Evolutionary conservation across 2,329 filamentous ascomycete species (phyloP).

Genomic region (Phaeosphaeriaceae sp.): DNA sequence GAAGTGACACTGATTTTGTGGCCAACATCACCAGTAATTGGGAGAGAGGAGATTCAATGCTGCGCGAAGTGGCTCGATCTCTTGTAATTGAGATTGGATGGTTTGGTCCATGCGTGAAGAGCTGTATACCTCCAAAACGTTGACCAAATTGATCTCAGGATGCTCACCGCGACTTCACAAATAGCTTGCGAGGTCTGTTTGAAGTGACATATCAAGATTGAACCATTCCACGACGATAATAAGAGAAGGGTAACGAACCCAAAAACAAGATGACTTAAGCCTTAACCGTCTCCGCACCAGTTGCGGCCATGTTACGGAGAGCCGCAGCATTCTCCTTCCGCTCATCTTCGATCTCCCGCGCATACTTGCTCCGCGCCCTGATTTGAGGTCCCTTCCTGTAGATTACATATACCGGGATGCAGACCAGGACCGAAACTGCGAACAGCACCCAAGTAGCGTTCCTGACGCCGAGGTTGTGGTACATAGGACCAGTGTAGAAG

Average conservation of each 20-base stretch:
- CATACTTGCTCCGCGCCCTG: conserved; percentile 44
- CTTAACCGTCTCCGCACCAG: not conserved
- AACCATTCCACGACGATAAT: too few relatives aligned
- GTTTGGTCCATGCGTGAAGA: too few relatives aligned
- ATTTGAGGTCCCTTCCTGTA: conserved; percentile 63
- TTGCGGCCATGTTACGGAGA: not conserved
- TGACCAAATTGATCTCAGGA: too few relatives aligned
- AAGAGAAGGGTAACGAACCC: too few relatives aligned
- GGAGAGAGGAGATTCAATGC: too few relatives aligned
- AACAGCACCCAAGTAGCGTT: conserved; percentile 53
- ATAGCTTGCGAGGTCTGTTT: too few relatives aligned
- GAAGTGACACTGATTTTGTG: not conserved
- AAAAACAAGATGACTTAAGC: not conserved
- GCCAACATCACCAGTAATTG: not conserved
- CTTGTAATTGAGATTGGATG: not conserved
- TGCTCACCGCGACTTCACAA: too few relatives aligned
- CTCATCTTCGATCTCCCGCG: conserved; percentile 24
- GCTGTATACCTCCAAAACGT: too few relatives aligned
- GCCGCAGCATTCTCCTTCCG: conserved; percentile 16
- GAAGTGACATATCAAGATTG: too few relatives aligned
- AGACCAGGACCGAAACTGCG: conserved; percentile 57
- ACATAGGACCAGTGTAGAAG: conserved; percentile 53
- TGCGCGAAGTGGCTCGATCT: not conserved
- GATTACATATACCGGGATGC: conserved; percentile 62
- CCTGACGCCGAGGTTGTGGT: conserved; percentile 27